phyloP scores from a whole-genome alignment of 2,329 filamentous ascomycete genomes.

The Paracoccidioides brasiliensis region DNA sequence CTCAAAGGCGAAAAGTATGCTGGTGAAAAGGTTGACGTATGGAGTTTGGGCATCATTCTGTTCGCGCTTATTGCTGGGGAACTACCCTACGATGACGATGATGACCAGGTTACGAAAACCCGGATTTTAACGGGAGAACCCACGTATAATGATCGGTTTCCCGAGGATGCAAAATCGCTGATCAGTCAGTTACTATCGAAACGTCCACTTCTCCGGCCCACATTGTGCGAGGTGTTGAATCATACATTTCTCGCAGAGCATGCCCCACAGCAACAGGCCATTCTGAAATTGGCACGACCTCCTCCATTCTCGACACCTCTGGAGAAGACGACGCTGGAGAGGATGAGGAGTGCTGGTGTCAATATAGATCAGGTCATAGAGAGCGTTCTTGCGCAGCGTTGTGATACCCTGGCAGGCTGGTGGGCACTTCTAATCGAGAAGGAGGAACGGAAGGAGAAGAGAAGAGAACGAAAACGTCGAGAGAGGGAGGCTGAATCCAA shows the following conservation, averaged over 20 bases:
- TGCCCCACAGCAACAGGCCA: slow-evolving; percentile 76
- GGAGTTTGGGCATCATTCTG: slow-evolving; percentile 89
- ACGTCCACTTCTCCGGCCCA: slow-evolving; percentile 68
- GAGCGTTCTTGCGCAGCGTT: slow-evolving; percentile 78
- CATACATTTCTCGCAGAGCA: slow-evolving; percentile 81
- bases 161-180: slow-evolving; percentile 62
- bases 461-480: slow-evolving; percentile 68
- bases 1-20: slow-evolving; percentile 96
- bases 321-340: slow-evolving; percentile 80
- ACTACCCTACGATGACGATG: slow-evolving; percentile 90
- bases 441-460: slow-evolving; percentile 71
- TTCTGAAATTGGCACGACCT: slow-evolving; percentile 67
- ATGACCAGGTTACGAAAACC: slow-evolving; percentile 72
- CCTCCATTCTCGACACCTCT: slow-evolving; percentile 72
- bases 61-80: slow-evolving; percentile 71
- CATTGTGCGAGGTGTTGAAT: slow-evolving; percentile 69
- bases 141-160: slow-evolving; percentile 66
- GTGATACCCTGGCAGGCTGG: slow-evolving; percentile 86
- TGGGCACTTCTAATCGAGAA: slow-evolving; percentile 93
- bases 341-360: slow-evolving; percentile 87
- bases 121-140: slow-evolving; percentile 80
- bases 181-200: slow-evolving; percentile 78
- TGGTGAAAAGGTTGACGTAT: slow-evolving; percentile 94
- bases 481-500: slow-evolving; percentile 74
- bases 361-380: slow-evolving; percentile 92